phyloP scores from a whole-genome alignment of 2,329 filamentous ascomycete genomes.

The Phialophora verrucosa region DNA sequence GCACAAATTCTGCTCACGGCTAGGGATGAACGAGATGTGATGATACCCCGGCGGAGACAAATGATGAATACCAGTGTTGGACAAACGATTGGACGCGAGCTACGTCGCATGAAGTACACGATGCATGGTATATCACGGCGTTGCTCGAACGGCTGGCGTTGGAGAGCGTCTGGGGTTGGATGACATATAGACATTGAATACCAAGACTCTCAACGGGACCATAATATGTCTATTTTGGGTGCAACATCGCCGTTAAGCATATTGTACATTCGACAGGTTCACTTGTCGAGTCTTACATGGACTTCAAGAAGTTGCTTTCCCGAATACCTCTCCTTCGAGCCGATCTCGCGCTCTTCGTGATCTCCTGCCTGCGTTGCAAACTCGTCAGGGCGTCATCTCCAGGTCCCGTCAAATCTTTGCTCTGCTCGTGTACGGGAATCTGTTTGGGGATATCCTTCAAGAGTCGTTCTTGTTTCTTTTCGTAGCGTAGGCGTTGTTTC shows the following conservation, averaged over 20 bases:
- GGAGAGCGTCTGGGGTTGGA: not conserved
- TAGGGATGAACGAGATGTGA: slow-evolving; percentile 7
- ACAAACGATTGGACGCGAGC: not conserved
- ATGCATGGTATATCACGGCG: slow-evolving; percentile 13
- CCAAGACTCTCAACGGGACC: not conserved
- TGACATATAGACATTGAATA: slow-evolving; percentile 14
- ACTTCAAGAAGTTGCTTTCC: slow-evolving; percentile 56
- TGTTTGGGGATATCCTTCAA: slow-evolving; percentile 47
- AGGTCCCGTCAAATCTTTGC: slow-evolving; percentile 52
- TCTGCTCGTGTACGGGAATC: slow-evolving; percentile 54
- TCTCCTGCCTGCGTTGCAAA: slow-evolving; percentile 47
- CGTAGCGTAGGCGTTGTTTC: slow-evolving; percentile 54
- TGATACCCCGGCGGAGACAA: slow-evolving; percentile 16
- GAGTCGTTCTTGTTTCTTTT: slow-evolving; percentile 54
- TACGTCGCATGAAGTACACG: slow-evolving; percentile 14
- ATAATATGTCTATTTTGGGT: not conserved
- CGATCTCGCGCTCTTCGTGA: slow-evolving; percentile 52
- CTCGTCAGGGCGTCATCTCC: slow-evolving; percentile 46
- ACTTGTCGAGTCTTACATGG: slow-evolving; percentile 45
- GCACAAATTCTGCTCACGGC: slow-evolving; percentile 2
- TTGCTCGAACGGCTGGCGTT: not conserved
- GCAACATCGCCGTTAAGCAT: not conserved
- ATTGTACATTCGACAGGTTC: not conserved
- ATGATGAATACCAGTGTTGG: slow-evolving; percentile 6
- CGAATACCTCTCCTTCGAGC: slow-evolving; percentile 54